These are phyloP conservation scores for Myriosclerotinia scirpicola DNA, from an alignment of 2,329 filamentous ascomycete genomes.

Conservation along the genomic window DNA sequence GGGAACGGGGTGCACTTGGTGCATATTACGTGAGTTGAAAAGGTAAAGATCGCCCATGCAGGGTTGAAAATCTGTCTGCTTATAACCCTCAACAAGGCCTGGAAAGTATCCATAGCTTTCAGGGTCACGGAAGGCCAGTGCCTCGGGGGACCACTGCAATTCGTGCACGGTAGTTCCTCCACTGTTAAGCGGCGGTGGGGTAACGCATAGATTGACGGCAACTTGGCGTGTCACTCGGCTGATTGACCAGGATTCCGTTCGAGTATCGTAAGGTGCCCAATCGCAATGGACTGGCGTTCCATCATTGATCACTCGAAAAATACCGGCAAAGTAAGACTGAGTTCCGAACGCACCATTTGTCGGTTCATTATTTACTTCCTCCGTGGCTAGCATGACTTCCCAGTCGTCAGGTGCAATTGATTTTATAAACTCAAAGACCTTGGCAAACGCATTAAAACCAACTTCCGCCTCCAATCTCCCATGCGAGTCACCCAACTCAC, in stretches of 20 bases:
- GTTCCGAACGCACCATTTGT: background rate
- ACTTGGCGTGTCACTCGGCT: constrained; percentile 21
- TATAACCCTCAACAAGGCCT: constrained; percentile 6
- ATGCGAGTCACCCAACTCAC: constrained; percentile 1
- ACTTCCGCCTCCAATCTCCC: background rate
- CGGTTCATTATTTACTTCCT: constrained; percentile 1
- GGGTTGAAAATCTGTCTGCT: constrained; percentile 4
- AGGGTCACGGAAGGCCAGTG: constrained; percentile 11
- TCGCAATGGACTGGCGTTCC: constrained; percentile 40
- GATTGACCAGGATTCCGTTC: constrained; percentile 26
- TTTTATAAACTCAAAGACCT: constrained; percentile 15
- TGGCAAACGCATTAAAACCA: constrained; percentile 9
- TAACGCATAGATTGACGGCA: constrained; percentile 3
- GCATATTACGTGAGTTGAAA: constrained; percentile 21
- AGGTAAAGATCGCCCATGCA: constrained; percentile 9
- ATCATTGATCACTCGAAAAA: constrained; percentile 38
- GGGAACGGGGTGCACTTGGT: constrained; percentile 4
- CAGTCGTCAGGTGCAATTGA: constrained; percentile 13
- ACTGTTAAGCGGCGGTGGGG: background rate
- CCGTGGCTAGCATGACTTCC: constrained; percentile 17
- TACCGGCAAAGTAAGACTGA: constrained; percentile 44
- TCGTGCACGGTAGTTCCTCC: constrained; percentile 14
- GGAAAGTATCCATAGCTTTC: constrained; percentile 16
- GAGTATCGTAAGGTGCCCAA: constrained; percentile 27
- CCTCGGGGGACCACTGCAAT: constrained; percentile 15